These are phyloP conservation scores for Coemansia sp. DNA, from an alignment of 192 early-diverging fungal genomes.

Conservation along the genomic window DNA sequence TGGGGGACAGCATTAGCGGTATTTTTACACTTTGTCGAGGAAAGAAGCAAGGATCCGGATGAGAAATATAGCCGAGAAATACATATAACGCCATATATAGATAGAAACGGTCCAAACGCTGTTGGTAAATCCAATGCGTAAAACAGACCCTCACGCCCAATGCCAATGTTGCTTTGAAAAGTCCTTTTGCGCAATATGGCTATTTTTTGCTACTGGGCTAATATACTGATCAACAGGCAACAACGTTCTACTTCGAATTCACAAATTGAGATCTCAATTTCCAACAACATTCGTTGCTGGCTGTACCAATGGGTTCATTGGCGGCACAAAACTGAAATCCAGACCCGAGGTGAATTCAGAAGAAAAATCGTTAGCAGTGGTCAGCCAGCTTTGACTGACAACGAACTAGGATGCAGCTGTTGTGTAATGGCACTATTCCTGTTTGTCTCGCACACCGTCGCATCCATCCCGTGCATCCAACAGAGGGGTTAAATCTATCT, in stretches of 20 bases:
- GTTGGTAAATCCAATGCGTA: neutral
- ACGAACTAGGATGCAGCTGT: neutral
- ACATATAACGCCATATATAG: too few species aligned
- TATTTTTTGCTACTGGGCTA: too few species aligned
- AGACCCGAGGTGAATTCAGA: neutral
- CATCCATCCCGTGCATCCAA: constrained; percentile 6
- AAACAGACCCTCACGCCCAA: neutral
- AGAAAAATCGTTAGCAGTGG: neutral
- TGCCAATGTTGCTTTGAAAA: neutral
- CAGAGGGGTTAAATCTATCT: neutral
- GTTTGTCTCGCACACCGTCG: neutral
- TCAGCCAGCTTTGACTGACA: neutral
- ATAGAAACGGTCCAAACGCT: too few species aligned
- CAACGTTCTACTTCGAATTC: neutral
- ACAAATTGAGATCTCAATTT: neutral
- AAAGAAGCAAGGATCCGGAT: too few species aligned
- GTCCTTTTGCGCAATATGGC: neutral
- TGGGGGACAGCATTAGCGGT: too few species aligned
- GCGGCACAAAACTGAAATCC: neutral
- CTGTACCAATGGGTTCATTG: neutral
- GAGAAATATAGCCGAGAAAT: too few species aligned
- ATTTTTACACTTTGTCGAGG: too few species aligned
- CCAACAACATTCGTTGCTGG: neutral
- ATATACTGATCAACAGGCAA: neutral
- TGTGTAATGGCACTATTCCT: neutral